Percentiles rank a stretch among this genome's conserved stretches.
Conservation (phyloP, 257 asterid genomes). For the Rhazya stricta region DNA sequence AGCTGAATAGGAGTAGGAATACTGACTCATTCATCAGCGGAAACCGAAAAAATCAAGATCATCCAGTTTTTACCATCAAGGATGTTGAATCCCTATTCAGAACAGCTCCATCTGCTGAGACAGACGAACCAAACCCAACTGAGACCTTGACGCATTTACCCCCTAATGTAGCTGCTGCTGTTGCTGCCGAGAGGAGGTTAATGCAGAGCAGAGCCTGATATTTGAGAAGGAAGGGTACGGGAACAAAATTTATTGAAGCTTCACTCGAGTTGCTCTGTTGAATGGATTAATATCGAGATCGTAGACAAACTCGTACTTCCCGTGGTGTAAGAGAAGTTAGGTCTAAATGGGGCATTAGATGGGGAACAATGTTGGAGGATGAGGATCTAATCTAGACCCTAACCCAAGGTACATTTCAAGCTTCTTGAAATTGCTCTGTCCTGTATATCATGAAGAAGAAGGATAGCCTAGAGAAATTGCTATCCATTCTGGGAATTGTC, state of each 20-base stretch:
- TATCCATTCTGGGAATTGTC: background rate
- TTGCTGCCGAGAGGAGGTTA: constrained; percentile 88
- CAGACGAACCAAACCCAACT: constrained; percentile 23
- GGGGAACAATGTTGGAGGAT: background rate
- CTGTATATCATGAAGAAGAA: background rate
- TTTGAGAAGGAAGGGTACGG: background rate
- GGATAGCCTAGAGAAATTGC: background rate
- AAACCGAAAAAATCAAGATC: constrained; percentile 85
- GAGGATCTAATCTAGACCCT: background rate
- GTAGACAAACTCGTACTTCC: background rate
- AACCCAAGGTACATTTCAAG: too few species aligned
- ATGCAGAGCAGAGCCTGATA: constrained; percentile 27
- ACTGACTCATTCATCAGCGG: constrained; percentile 72
- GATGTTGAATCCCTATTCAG: constrained; percentile 83
- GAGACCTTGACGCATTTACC: constrained; percentile 72
- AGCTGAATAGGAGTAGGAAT: constrained; percentile 70
- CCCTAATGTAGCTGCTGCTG: constrained; percentile 82
- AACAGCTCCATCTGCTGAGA: constrained; percentile 39
- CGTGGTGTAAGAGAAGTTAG: background rate
- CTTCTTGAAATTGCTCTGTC: background rate
- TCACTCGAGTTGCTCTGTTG: background rate
- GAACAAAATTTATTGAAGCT: background rate
- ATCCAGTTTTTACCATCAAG: constrained; percentile 68
- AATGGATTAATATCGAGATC: background rate
- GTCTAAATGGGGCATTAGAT: background rate